Conservation (phyloP, 2,329 filamentous ascomycete genomes). For the Penicillium sp. region DNA sequence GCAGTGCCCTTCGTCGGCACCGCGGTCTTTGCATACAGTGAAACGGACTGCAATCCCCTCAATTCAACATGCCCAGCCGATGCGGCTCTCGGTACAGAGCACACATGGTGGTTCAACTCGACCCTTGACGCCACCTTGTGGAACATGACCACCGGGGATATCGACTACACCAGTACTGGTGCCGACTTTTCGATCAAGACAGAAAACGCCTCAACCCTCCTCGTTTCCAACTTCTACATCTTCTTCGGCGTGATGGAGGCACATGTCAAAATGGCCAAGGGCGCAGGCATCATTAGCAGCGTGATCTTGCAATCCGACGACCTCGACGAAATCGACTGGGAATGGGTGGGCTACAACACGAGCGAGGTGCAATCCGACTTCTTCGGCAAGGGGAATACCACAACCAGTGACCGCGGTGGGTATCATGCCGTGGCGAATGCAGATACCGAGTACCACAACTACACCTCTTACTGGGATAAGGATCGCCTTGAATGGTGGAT, state of each 20-base stretch:
- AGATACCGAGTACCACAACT: constrained; percentile 48
- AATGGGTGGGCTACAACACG: constrained; percentile 42
- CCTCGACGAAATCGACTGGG: constrained; percentile 82
- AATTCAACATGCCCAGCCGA: constrained; percentile 69
- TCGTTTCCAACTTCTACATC: constrained; percentile 78
- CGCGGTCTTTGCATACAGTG: neutral
- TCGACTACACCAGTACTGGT: constrained; percentile 64
- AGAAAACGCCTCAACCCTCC: constrained; percentile 73
- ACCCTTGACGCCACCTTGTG: constrained; percentile 62
- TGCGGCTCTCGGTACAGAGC: constrained; percentile 64
- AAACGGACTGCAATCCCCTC: constrained; percentile 74
- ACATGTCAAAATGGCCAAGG: constrained; percentile 71
- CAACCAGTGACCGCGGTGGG: constrained; percentile 76
- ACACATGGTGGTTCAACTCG: constrained; percentile 65
- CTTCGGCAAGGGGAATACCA: constrained; percentile 85
- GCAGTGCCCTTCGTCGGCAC: neutral
- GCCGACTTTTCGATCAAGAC: constrained; percentile 71
- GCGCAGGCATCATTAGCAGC: constrained; percentile 74
- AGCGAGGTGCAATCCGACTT: constrained; percentile 75
- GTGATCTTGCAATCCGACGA: constrained; percentile 82
- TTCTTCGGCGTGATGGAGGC: constrained; percentile 81
- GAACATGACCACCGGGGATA: constrained; percentile 66
- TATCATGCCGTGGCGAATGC: constrained; percentile 69
- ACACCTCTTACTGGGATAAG: constrained; percentile 65
- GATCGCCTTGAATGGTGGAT: constrained; percentile 67